Evolutionary conservation across 164 flowering plant species (phyloP).

Genomic region (Macadamia tetraphylla): DNA sequence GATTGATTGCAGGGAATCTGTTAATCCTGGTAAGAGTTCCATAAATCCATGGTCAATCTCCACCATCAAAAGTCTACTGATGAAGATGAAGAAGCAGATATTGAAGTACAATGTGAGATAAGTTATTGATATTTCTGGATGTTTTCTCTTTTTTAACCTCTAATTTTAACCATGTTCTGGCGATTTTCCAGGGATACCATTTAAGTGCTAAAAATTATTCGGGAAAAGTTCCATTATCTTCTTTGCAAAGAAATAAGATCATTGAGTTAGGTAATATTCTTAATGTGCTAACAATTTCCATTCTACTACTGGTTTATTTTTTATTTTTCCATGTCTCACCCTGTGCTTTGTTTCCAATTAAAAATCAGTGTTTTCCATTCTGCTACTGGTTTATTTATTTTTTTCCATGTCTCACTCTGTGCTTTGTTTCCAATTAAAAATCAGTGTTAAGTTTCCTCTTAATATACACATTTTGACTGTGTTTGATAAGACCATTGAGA

Average conservation of each 20-base stretch:
- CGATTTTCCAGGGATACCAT: constrained; percentile 70
- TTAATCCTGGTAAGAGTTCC: constrained; percentile 15
- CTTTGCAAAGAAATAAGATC: constrained; percentile 63
- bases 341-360: too few species aligned
- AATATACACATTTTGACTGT: too few species aligned
- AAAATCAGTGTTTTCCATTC: too few species aligned
- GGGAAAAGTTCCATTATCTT: constrained; percentile 51
- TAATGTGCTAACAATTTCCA: too few species aligned
- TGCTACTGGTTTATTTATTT: not conserved
- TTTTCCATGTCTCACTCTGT: not conserved
- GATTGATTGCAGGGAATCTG: constrained; percentile 23
- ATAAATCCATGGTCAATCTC: constrained; percentile 76
- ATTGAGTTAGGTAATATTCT: constrained; percentile 59
- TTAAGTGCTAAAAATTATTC: constrained; percentile 45
- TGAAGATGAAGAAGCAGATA: constrained; percentile 43
- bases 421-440: not conserved
- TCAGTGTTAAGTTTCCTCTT: not conserved
- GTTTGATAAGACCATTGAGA: too few species aligned
- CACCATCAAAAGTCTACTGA: constrained; percentile 38
- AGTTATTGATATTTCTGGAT: constrained; percentile 6
- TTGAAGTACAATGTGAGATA: constrained; percentile 58
- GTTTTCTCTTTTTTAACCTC: constrained; percentile 2
- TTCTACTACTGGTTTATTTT: not conserved
- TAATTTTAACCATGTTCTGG: constrained; percentile 1
- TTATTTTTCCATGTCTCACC: not conserved